Conservation (phyloP, 1,284 basidiomycete species). For the Cryptococcus sp. region DNA sequence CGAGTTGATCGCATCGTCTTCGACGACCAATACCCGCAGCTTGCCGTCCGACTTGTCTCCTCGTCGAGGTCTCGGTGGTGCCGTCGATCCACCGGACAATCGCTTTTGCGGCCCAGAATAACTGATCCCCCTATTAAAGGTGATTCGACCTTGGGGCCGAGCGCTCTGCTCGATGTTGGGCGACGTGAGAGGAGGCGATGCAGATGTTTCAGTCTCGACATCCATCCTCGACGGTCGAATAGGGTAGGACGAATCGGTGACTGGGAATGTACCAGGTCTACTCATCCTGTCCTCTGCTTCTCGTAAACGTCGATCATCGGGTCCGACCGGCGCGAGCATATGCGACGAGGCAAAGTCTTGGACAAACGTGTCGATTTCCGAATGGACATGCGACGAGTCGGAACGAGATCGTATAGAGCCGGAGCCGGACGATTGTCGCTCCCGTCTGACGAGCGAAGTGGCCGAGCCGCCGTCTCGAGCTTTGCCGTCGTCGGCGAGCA, state of each 20-base stretch:
- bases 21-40: conserved; percentile 64
- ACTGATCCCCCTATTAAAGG: neutral
- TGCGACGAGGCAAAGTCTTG: conserved; percentile 53
- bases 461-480: neutral
- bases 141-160: neutral
- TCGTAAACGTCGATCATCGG: conserved; percentile 40
- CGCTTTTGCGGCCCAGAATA: neutral
- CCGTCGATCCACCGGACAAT: neutral
- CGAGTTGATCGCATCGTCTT: conserved; percentile 69
- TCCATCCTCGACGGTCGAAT: conserved; percentile 43
- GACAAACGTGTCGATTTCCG: conserved; percentile 62
- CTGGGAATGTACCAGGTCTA: conserved; percentile 37
- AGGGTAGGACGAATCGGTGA: conserved; percentile 45
- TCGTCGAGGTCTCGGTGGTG: conserved; percentile 3
- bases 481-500: conserved; percentile 18
- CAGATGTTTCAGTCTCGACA: conserved; percentile 14
- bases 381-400: conserved; percentile 23
- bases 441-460: neutral
- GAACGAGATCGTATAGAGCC: conserved; percentile 14
- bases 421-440: neutral
- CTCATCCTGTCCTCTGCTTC: conserved; percentile 37
- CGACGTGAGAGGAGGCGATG: neutral
- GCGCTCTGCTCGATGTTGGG: neutral
- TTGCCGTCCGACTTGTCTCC: conserved; percentile 24
- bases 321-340: conserved; percentile 18